phyloP scores from a whole-genome alignment of 169 alveolate species.

The Theileria equi region DNA sequence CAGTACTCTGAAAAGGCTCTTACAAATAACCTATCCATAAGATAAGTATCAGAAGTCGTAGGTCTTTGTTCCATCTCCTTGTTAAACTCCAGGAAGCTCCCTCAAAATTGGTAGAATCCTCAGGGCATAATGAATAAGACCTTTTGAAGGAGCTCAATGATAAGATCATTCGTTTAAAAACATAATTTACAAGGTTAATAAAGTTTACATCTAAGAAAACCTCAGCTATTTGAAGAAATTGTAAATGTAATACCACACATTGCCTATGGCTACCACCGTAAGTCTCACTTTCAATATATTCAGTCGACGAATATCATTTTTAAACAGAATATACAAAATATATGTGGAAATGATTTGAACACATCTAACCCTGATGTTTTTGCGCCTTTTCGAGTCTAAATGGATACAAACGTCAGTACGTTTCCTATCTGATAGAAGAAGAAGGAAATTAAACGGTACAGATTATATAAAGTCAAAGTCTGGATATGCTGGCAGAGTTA shows the following conservation, averaged over 20 bases:
- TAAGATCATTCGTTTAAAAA: neutral
- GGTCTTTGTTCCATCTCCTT: neutral
- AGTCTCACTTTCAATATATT: no score
- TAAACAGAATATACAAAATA: constrained; percentile 5
- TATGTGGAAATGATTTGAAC: neutral
- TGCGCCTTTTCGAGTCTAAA: neutral
- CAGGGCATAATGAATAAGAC: no score
- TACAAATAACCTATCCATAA: constrained; percentile 24
- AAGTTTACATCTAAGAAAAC: neutral
- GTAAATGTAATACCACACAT: no score
- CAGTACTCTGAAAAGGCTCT: constrained; percentile 58
- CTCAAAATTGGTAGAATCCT: no score
- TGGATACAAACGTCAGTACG: constrained; percentile 18
- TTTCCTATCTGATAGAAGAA: constrained; percentile 69
- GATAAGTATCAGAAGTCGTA: constrained; percentile 18
- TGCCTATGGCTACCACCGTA: no score
- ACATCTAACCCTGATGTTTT: neutral
- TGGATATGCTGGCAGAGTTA: constrained; percentile 77
- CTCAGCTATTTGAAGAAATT: neutral
- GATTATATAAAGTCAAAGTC: constrained; percentile 73
- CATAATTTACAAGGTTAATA: no score
- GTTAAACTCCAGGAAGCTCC: no score
- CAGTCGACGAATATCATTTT: no score
- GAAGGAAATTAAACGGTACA: constrained; percentile 75
- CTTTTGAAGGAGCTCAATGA: neutral